A percentile compares a stretch with the other conserved stretches of the same genome.
phyloP scores from a whole-genome alignment of 805 yeast species.

The Starmerella floris region DNA sequence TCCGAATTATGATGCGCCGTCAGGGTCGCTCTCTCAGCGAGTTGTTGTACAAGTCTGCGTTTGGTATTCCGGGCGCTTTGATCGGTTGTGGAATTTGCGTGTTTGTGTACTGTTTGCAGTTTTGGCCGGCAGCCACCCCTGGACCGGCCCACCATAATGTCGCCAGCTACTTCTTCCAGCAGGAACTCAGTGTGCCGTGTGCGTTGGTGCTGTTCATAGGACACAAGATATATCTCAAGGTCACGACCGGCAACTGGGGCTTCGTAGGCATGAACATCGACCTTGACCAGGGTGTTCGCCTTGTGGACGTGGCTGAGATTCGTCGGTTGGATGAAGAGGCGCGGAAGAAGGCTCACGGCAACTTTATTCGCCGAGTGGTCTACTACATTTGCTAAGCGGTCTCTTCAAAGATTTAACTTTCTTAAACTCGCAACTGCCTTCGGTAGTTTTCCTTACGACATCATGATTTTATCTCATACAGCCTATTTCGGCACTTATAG shows the following conservation, averaged over 20 bases:
- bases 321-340: constrained; percentile 37
- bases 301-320: constrained; percentile 10
- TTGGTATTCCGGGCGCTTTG: constrained; percentile 55
- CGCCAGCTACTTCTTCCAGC: constrained; percentile 37
- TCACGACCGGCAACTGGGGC: constrained; percentile 13
- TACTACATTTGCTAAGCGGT: constrained; percentile 3
- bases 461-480: too few species aligned
- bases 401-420: too few species aligned
- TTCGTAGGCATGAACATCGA: constrained; percentile 13
- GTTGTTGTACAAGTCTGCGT: constrained; percentile 49
- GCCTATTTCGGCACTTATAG: too few species aligned
- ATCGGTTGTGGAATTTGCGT: constrained; percentile 46
- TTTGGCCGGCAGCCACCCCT: constrained; percentile 72
- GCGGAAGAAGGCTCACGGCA: constrained; percentile 29
- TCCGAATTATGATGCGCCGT: constrained; percentile 43
- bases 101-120: constrained; percentile 56
- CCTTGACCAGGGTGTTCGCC: constrained; percentile 14
- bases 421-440: too few species aligned
- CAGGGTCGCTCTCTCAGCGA: constrained; percentile 61
- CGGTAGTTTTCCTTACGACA: too few species aligned
- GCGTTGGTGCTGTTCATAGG: constrained; percentile 35
- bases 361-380: constrained; percentile 3
- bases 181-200: constrained; percentile 37
- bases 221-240: constrained; percentile 35
- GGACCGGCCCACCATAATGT: constrained; percentile 27